Percentiles rank a stretch among this genome's conserved stretches.
Conservation (phyloP, 2,329 filamentous ascomycete species). For the Colletotrichum abscissum region DNA sequence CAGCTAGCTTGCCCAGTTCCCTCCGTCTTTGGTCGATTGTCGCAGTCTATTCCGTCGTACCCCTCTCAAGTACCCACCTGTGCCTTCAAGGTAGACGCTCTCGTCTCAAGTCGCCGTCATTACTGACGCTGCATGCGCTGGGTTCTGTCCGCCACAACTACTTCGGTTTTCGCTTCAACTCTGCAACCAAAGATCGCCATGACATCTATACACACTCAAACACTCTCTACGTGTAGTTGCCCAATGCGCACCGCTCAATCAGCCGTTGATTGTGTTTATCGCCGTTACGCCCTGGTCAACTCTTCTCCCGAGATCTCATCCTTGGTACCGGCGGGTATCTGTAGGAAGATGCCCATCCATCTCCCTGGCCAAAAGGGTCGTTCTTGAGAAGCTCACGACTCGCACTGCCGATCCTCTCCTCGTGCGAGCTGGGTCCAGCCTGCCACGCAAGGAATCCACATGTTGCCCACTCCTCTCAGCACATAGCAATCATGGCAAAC, state of each 20-base stretch:
- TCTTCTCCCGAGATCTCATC: no score
- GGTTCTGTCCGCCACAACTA: conserved; percentile 5
- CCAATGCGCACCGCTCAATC: no score
- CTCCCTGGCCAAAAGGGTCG: no score
- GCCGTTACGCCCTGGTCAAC: no score
- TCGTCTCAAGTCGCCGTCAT: neutral
- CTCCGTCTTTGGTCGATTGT: neutral
- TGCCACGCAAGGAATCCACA: conserved; percentile 26
- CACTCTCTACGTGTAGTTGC: no score
- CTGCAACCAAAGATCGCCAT: conserved; percentile 1
- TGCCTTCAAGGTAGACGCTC: neutral
- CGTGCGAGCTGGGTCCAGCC: conserved; percentile 22
- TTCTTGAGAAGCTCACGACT: neutral
- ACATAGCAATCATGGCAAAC: conserved; percentile 26
- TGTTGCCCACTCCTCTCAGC: conserved; percentile 10
- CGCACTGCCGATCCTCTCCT: conserved; percentile 31
- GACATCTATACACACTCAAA: neutral
- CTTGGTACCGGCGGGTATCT: no score
- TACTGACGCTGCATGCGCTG: conserved; percentile 16
- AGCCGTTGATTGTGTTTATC: no score
- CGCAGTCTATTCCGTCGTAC: neutral
- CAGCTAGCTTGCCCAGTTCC: neutral
- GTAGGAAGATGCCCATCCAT: no score
- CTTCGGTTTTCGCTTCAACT: neutral
- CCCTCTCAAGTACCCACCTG: neutral